Conservation (phyloP, 2,329 filamentous ascomycete species). For the Trichoderma afroharzianum region DNA sequence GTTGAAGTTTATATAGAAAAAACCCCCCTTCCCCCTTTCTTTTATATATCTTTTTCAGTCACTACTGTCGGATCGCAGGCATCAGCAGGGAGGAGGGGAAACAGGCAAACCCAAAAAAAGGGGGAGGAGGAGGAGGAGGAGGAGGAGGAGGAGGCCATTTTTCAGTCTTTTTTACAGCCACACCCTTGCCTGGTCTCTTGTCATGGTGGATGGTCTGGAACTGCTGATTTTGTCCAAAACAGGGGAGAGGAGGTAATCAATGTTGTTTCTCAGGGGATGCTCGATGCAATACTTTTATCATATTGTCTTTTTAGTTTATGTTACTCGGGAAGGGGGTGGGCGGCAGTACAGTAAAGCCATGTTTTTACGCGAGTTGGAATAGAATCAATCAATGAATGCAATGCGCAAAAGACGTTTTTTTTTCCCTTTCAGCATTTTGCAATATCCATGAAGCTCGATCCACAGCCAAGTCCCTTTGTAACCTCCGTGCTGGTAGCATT, state of each 20-base stretch:
- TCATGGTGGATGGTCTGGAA: background rate
- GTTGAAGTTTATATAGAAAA: slow-evolving; percentile 10
- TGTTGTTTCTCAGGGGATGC: background rate
- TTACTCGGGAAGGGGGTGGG: background rate
- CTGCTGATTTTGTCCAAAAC: background rate
- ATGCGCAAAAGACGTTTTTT: background rate
- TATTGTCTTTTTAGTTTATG: slow-evolving; percentile 11
- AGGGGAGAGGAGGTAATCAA: background rate
- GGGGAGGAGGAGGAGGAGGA: background rate
- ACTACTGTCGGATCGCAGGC: background rate
- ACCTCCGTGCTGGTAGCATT: background rate
- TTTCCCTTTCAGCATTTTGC: background rate
- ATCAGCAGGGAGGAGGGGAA: background rate
- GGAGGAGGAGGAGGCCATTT: background rate
- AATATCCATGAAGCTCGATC: background rate
- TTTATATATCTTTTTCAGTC: background rate
- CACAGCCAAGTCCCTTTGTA: background rate
- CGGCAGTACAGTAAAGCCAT: background rate
- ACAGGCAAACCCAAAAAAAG: background rate
- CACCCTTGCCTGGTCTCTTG: background rate
- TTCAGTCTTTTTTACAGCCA: background rate
- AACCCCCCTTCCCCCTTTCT: background rate
- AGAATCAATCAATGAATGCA: slow-evolving; percentile 16
- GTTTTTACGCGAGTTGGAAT: slow-evolving; percentile 9
- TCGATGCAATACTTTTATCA: background rate